Conservation (phyloP, 345 rosid species). For the Citrus cavaleriei region DNA sequence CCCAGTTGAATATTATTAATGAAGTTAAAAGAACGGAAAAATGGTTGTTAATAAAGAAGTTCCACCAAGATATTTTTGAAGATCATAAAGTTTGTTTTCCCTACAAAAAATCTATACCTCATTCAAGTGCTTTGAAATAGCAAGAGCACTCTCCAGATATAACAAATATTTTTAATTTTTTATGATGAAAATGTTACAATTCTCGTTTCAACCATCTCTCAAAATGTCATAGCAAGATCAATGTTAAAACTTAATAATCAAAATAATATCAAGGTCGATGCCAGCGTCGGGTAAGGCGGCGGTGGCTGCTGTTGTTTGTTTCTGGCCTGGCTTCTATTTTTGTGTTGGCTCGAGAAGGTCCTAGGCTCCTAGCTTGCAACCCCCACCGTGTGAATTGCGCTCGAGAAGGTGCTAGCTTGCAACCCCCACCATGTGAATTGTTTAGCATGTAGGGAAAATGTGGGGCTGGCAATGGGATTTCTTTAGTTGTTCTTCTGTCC, state of each 20-base stretch:
- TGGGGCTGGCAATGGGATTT: neutral
- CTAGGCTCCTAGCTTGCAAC: neutral
- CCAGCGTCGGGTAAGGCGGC: neutral
- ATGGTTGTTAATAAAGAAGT: neutral
- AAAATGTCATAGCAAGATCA: no score
- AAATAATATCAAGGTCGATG: neutral
- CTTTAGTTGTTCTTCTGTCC: neutral
- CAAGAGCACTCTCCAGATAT: no score
- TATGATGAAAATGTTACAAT: no score
- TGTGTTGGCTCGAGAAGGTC: neutral
- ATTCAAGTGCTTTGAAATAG: no score
- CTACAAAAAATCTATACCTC: no score
- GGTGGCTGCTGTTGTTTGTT: neutral
- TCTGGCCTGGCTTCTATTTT: neutral
- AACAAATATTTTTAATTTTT: no score
- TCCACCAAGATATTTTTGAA: neutral
- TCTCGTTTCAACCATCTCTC: no score
- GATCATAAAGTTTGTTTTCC: neutral
- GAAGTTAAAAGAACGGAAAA: neutral
- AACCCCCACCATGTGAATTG: neutral
- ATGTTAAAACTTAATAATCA: no score
- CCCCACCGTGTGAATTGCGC: neutral
- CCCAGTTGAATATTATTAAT: slow-evolving; percentile 71
- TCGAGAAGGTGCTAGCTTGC: neutral
- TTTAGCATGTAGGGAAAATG: neutral